Evolutionary conservation across 495 filamentous ascomycete genomes (phyloP).

Genomic region (Hypoxylon lenormandii): DNA sequence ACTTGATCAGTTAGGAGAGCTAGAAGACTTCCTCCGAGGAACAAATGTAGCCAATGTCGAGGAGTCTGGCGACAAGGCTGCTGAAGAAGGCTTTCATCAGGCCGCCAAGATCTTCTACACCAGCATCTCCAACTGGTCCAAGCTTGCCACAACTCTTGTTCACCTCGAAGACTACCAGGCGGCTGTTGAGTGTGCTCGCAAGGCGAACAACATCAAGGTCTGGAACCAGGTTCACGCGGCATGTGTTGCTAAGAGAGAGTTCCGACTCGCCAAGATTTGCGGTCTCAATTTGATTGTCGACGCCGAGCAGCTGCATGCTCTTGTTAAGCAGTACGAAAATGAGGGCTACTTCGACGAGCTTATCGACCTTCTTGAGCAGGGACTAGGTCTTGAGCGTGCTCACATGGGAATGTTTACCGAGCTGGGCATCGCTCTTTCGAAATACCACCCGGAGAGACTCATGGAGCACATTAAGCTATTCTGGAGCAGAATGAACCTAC

Average conservation of each 20-base stretch:
- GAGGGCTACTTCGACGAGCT: slow-evolving; percentile 99
- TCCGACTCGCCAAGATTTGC: slow-evolving; percentile 98
- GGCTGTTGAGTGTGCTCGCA: slow-evolving; percentile 96
- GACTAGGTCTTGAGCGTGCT: slow-evolving; percentile 87
- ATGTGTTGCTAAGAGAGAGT: slow-evolving; percentile 98
- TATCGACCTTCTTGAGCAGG: slow-evolving; percentile 92
- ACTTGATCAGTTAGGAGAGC: slow-evolving; percentile 87
- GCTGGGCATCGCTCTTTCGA: slow-evolving; percentile 92
- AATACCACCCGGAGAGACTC: slow-evolving; percentile 93
- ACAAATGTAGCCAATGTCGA: slow-evolving; percentile 97
- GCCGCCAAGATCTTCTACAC: slow-evolving; percentile 99
- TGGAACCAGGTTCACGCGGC: slow-evolving; percentile 99
- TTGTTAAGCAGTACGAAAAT: slow-evolving; percentile 95
- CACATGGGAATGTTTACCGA: slow-evolving; percentile 95
- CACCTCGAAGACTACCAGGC: slow-evolving; percentile 97
- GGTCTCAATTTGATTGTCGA: slow-evolving; percentile 99
- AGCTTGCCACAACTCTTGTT: slow-evolving; percentile 95
- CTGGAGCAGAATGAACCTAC: slow-evolving; percentile 98
- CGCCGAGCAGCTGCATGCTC: slow-evolving; percentile 91
- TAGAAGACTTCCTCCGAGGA: slow-evolving; percentile 94
- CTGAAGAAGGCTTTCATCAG: slow-evolving; percentile 91
- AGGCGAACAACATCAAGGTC: slow-evolving; percentile 99
- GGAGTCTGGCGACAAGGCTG: slow-evolving; percentile 96
- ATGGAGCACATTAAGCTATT: slow-evolving; percentile 99
- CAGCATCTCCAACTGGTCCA: slow-evolving; percentile 99